Evolutionary conservation across 768 basidiomycete species (phyloP).

Genomic region (Hebeloma cylindrosporum): DNA sequence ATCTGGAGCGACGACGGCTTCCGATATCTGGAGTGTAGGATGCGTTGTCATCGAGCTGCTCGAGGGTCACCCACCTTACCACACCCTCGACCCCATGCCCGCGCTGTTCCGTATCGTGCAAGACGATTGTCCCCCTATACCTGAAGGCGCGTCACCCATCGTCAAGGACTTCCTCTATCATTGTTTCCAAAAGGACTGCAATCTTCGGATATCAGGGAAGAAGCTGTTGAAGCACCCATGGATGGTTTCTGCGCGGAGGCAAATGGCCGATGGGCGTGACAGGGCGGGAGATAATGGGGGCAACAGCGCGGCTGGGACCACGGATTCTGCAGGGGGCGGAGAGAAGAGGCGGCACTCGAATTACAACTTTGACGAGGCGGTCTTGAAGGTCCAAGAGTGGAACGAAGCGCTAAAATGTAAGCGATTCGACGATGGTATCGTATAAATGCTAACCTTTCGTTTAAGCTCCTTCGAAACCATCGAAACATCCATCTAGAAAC

Average conservation of each 20-base stretch:
- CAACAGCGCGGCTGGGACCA: conserved; percentile 35
- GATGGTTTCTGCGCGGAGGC: conserved; percentile 87
- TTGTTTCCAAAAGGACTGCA: conserved; percentile 97
- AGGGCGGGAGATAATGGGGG: conserved; percentile 29
- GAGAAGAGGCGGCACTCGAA: conserved; percentile 58
- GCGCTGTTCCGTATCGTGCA: conserved; percentile 98
- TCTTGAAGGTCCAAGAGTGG: conserved; percentile 97
- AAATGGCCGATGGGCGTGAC: conserved; percentile 50
- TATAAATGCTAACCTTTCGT: background rate
- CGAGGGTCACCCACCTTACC: conserved; percentile 91
- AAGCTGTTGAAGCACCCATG: conserved; percentile 93
- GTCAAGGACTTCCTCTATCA: conserved; percentile 97
- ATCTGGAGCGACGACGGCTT: conserved; percentile 93
- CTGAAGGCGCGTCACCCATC: conserved; percentile 91
- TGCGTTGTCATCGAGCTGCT: conserved; percentile 97
- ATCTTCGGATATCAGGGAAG: conserved; percentile 90
- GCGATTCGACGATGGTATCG: conserved; percentile 12
- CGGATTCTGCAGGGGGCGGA: conserved; percentile 38
- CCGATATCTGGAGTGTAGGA: conserved; percentile 97
- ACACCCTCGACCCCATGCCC: conserved; percentile 96
- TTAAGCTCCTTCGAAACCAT: conserved; percentile 69
- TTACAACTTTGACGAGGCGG: conserved; percentile 91
- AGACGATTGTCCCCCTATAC: conserved; percentile 96
- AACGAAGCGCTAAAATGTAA: conserved; percentile 94
- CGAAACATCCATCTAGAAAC: conserved; percentile 62